phyloP scores from a whole-genome alignment of 768 basidiomycete genomes.

The Cystobasidium tubakii region DNA sequence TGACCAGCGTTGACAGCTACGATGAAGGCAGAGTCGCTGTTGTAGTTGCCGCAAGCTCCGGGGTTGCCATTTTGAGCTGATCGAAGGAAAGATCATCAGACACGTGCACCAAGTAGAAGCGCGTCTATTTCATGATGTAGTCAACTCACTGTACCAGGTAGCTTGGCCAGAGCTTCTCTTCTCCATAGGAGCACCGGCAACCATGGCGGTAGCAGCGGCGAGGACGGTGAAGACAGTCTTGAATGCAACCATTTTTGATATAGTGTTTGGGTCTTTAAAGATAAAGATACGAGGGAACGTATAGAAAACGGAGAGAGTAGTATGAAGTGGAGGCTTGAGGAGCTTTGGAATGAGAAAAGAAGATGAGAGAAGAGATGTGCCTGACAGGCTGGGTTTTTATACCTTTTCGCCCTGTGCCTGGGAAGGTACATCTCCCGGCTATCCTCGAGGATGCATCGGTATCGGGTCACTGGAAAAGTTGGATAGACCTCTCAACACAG shows the following conservation, averaged over 20 bases:
- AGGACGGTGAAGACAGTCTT: constrained; percentile 29
- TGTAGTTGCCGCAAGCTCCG: constrained; percentile 69
- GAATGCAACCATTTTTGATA: constrained; percentile 34
- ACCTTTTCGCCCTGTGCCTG: background rate
- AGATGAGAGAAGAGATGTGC: background rate
- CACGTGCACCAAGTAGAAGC: background rate
- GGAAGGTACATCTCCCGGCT: background rate
- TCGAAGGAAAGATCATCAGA: background rate
- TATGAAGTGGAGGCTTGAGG: constrained; percentile 1
- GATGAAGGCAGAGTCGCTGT: constrained; percentile 41
- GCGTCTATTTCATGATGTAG: background rate
- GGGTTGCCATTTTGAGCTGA: constrained; percentile 60
- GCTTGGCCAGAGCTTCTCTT: constrained; percentile 26
- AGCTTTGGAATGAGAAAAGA: constrained; percentile 11
- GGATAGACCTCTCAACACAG: background rate
- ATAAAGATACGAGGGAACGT: background rate
- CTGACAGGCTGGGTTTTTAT: background rate
- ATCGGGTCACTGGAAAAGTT: background rate
- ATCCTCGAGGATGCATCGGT: background rate
- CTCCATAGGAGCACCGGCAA: constrained; percentile 26
- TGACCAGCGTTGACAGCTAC: constrained; percentile 17
- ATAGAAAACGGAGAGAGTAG: background rate
- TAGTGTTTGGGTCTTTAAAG: background rate
- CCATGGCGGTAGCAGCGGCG: constrained; percentile 25
- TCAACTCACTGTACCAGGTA: constrained; percentile 17